A percentile compares a stretch with the other conserved stretches of the same genome.
Conservation (phyloP, 140 eudicot genomes). For the Ambrosia hybrid region DNA sequence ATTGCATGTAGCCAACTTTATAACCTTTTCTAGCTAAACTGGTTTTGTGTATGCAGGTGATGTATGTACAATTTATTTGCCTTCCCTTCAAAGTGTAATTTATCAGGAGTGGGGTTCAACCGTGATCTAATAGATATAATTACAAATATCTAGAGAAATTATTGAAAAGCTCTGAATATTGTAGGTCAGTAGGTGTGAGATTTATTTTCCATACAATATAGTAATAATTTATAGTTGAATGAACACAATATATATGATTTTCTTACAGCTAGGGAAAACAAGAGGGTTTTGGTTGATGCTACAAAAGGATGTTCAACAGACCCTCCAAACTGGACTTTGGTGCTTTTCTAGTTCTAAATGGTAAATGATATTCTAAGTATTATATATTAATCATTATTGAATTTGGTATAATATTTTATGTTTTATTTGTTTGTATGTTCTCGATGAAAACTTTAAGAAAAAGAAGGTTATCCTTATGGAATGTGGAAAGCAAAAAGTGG, state of each 20-base stretch:
- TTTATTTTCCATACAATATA: neutral
- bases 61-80: constrained; percentile 73
- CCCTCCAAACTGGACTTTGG: constrained; percentile 92
- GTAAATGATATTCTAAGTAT: constrained; percentile 29
- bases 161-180: constrained; percentile 43
- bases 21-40: neutral
- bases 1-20: constrained; percentile 7
- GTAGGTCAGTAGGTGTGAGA: constrained; percentile 41
- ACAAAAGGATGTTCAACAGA: constrained; percentile 92
- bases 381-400: too few relatives aligned
- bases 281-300: constrained; percentile 92
- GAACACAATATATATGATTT: neutral
- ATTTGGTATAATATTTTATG: too few relatives aligned
- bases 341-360: constrained; percentile 82
- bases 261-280: constrained; percentile 53
- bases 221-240: neutral
- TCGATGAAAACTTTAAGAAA: too few relatives aligned
- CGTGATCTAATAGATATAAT: constrained; percentile 61
- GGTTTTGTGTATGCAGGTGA: constrained; percentile 44
- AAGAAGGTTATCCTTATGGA: too few relatives aligned
- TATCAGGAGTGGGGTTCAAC: constrained; percentile 81
- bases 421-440: too few relatives aligned
- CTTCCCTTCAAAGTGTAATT: constrained; percentile 93
- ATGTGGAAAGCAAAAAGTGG: too few relatives aligned
- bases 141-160: constrained; percentile 53